Base-by-base conservation (phyloP, 176 grass and related monocot species). In the bread wheat (Triticum aestivum) region DNA sequence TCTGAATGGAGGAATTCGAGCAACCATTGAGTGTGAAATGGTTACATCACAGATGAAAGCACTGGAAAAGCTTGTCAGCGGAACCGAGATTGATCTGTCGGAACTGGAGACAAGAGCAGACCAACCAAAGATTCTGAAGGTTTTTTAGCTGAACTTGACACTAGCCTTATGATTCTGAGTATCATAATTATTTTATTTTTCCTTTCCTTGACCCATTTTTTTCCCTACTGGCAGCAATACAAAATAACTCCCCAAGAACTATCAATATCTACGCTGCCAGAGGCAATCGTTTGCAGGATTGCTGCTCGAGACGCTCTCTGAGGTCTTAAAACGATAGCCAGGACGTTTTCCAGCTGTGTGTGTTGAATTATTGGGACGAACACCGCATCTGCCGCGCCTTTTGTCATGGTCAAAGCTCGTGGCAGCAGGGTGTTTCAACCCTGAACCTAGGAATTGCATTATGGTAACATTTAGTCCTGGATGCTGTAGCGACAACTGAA, bases 231-330 rank as follows among this genome's bases (percentile, higher is more conserved):
- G 54, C 93, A 98, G 93, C 95, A 98, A 61, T 95, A 90, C 47
- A 98, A 98, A 79, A 91, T 95, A 77, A 42, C 95, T 51, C 81
- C 91, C 3, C 93, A 98, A 67, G 95, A 98, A 91, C 84, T 98
- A 18, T 91, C 88, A 20, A 87, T 95, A 75, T 95, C 88, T 74
- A 87, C 89, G 5, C 61, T 96, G 39, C 79, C 89, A 52, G 87
- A 96, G 5, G 89, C 94, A 52, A 93, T 96, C 34, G 86, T 86
- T 39, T 96, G 94, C 78, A 86, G 91, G 78, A 93, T 96, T 77
- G 94, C 94, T 51, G 94, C 94, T 69, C 87, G 89, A 83, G 94
- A 96, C 35, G 91, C 91, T 73, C 89, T 88, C 17, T 96, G 39
- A 96, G 26, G 69, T 81, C 15, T 63, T 29, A 13, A 35, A 15